These are phyloP conservation scores for Fragaria vesca DNA, from an alignment of 306 rosid species.

Conservation along the genomic window DNA sequence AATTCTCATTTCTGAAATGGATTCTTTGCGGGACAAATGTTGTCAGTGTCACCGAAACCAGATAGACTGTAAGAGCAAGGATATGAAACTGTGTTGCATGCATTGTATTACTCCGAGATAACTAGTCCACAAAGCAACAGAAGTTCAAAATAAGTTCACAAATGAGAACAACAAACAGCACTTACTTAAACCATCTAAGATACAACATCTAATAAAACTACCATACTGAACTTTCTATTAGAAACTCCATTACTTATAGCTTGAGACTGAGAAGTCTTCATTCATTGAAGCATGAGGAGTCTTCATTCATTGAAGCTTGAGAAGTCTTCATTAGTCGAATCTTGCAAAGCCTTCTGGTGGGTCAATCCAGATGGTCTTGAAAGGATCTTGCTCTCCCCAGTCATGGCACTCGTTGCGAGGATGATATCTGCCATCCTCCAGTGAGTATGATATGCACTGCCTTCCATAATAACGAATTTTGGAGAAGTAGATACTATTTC, in stretches of 20 bases:
- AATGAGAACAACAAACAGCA: neutral
- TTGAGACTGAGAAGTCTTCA: constrained; percentile 41
- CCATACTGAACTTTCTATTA: constrained; percentile 28
- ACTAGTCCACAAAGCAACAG: no score
- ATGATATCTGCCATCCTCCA: constrained; percentile 59
- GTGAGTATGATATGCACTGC: constrained; percentile 76
- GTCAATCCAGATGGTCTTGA: constrained; percentile 78
- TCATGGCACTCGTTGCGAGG: constrained; percentile 87
- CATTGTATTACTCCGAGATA: neutral
- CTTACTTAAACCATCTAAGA: neutral
- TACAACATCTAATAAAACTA: neutral
- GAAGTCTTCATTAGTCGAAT: constrained; percentile 48
- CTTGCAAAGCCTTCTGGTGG: constrained; percentile 63
- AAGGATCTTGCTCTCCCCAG: constrained; percentile 89
- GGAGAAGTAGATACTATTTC: constrained; percentile 73
- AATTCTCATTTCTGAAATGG: neutral
- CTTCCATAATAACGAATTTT: constrained; percentile 83
- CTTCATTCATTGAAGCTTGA: constrained; percentile 47
- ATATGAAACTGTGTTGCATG: neutral
- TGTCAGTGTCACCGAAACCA: neutral
- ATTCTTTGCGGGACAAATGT: neutral
- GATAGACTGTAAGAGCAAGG: neutral
- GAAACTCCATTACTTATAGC: constrained; percentile 43
- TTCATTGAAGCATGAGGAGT: constrained; percentile 48
- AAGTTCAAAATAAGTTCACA: neutral